Evolutionary conservation across 257 asterid genomes (phyloP), one percentile per base, ranked within the genome.

Genomic region (Solanum stenotomum): DNA sequence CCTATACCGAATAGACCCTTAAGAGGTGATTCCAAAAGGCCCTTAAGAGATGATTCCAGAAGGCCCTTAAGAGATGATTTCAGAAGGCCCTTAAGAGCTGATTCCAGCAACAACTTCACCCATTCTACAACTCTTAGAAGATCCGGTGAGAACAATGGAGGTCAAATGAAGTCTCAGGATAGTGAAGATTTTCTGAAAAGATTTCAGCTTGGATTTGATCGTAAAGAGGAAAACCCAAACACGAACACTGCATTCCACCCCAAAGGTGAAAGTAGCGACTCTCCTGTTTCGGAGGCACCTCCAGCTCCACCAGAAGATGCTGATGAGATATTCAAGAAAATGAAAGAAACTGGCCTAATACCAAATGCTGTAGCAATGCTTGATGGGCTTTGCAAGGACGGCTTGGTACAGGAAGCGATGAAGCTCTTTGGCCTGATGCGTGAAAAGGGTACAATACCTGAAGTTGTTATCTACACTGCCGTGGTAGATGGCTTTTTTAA

Each of bases 311-410:
- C 96, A 4, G 92, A 90, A 87, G 98, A 94, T 16, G 95, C 96
- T 5, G 96, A 97, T 77, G 98, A 93, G 94, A 95, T 97, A 89
- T 97, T 95, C 88, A 94, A 88, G 94, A 95, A 94, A 90, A 95
- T 97, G 97, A 96, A 97, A 93, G 94, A 92, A 92, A 93, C 98
- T 71, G 98, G 98, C 14, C 89, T 97, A 90, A 94, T 97, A 88
- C 98, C 98, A 2, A 95, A 95, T 63, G 98, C 98, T 18, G 98
- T 97, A 76, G 98, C 98, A 7, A 95, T 97, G 99, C 98, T 95
- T 52, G 98, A 95, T 82, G 97, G 98, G 8, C 88, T 97, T 87
- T 97, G 98, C 88, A 97, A 95, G 91, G 99, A 96, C 42, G 98
- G 99, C 83, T 90, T 94, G 83, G 96, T 94, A 88, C 98, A 94